Evolutionary conservation across 441 rosid species (phyloP), one percentile per base, ranked within the genome.

Genomic region (Theobroma grandiflorum): DNA sequence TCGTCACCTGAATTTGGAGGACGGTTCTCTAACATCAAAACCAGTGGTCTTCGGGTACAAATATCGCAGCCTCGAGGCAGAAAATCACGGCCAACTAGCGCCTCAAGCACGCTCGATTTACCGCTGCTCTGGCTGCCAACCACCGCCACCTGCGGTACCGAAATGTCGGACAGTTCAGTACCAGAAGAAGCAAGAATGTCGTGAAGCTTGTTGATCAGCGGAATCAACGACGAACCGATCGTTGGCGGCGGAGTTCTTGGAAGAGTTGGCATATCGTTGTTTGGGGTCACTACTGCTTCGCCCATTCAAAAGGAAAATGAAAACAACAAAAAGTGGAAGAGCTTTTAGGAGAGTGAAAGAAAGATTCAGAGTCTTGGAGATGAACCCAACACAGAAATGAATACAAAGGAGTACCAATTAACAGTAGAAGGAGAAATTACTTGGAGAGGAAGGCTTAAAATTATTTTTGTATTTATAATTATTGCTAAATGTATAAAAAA

Each of bases 101-200:
- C 89, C 82, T 93, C 95, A 2, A 93, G 89, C 40, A 93, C 97
- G 84, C 95, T 91, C 10, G 97, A 93, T 86, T 93, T 93, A 40
- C 97, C 97, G 74, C 97, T 93, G 82, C 95, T 93, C 84, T 93
- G 95, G 70, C 97, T 90, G 3, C 97, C 97, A 15, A 92, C 92
- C 11, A 91, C 95, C 15, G 87, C 95, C 6, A 92, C 90, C 66
- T 90, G 91, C 31, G 96, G 95, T 79, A 91, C 80, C 68, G 85
- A 84, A 61, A 91, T 85, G 15, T 83, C 79, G 14, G 80, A 79
- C 63, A 81, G 57, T 10, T 90, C 88, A 71, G 62, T 59, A 4
- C 85, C 88, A 0, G 90, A 70, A 7, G 78, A 79, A 22, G 85
- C 70, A 4, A 88, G 15, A 55, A 88, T 88, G 67, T 88, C 88